These are phyloP conservation scores for Myxozyma neotropica DNA, from an alignment of 805 yeast species.

Conservation along the genomic window DNA sequence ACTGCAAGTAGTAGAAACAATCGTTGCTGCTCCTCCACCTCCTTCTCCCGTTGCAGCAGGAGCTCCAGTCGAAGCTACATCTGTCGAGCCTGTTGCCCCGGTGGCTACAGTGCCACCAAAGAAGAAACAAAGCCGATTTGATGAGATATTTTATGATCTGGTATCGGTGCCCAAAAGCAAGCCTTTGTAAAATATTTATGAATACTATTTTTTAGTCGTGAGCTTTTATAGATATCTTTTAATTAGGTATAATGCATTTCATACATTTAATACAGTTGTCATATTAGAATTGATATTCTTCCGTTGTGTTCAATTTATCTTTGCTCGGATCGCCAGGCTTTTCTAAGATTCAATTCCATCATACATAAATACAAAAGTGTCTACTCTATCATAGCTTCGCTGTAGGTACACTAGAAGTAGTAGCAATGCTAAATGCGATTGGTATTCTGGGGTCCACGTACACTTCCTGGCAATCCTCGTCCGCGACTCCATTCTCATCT, in stretches of 20 bases:
- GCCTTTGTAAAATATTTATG: constrained; percentile 10
- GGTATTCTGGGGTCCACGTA: constrained; percentile 62
- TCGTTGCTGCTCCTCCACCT: constrained; percentile 14
- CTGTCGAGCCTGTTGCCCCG: constrained; percentile 10
- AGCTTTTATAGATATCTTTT: no score
- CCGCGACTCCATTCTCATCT: constrained; percentile 76
- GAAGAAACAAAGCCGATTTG: constrained; percentile 23
- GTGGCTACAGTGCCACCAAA: neutral
- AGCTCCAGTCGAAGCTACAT: neutral
- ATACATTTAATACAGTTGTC: no score
- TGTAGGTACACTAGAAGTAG: no score
- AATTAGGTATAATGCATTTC: no score
- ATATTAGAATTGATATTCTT: no score
- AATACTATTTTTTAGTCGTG: neutral
- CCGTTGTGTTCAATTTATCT: neutral
- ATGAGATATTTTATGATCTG: constrained; percentile 31
- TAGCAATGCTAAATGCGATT: neutral
- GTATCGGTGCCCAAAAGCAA: constrained; percentile 44
- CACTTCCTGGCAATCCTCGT: constrained; percentile 83
- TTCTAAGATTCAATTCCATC: no score
- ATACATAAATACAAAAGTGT: no score
- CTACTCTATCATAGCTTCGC: neutral
- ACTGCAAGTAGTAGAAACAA: constrained; percentile 24
- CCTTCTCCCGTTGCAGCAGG: constrained; percentile 4
- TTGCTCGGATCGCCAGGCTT: no score